Evolutionary conservation across 2,329 filamentous ascomycete species (phyloP).

Genomic region (Pyrenochaeta sp.): DNA sequence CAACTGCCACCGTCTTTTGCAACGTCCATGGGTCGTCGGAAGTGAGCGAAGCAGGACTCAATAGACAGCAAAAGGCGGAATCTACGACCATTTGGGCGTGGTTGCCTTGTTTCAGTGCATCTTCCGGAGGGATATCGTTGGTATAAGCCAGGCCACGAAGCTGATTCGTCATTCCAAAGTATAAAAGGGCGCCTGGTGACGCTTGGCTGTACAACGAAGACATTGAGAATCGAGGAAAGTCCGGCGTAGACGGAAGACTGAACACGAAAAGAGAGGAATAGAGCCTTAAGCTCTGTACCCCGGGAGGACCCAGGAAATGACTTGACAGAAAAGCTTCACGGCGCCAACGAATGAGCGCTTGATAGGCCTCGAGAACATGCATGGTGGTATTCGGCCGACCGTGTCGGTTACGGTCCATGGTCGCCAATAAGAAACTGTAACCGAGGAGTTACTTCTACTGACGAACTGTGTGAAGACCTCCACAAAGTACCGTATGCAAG

Average conservation of each 20-base stretch:
- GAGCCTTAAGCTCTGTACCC: constrained; percentile 12
- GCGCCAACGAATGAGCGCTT: constrained; percentile 7
- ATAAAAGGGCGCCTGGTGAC: constrained; percentile 14
- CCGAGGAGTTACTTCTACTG: constrained; percentile 1
- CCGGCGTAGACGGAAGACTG: constrained; percentile 6
- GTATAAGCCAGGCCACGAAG: constrained; percentile 8
- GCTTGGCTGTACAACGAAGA: constrained; percentile 21
- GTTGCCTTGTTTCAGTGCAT: constrained; percentile 42
- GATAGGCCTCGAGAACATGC: constrained; percentile 11
- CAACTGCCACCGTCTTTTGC: constrained; percentile 32
- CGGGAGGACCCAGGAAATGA: constrained; percentile 9
- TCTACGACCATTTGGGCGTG: constrained; percentile 12
- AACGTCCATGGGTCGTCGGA: constrained; percentile 22
- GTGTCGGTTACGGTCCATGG: constrained; percentile 11
- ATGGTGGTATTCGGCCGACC: constrained; percentile 18
- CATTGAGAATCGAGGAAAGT: constrained; percentile 3
- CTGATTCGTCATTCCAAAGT: constrained; percentile 28
- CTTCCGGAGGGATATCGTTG: constrained; percentile 19
- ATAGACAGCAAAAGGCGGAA: constrained; percentile 8
- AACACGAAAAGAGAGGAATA: constrained; percentile 6
- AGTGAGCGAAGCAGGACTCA: constrained; percentile 8
- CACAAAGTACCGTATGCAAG: constrained; percentile 1
- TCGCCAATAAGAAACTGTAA: constrained; percentile 22
- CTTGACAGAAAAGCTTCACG: constrained; percentile 3
- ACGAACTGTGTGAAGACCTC: constrained; percentile 2